These are phyloP conservation scores for Rhizoctonia solani DNA, from an alignment of 1,284 basidiomycete genomes.

Conservation along the genomic window DNA sequence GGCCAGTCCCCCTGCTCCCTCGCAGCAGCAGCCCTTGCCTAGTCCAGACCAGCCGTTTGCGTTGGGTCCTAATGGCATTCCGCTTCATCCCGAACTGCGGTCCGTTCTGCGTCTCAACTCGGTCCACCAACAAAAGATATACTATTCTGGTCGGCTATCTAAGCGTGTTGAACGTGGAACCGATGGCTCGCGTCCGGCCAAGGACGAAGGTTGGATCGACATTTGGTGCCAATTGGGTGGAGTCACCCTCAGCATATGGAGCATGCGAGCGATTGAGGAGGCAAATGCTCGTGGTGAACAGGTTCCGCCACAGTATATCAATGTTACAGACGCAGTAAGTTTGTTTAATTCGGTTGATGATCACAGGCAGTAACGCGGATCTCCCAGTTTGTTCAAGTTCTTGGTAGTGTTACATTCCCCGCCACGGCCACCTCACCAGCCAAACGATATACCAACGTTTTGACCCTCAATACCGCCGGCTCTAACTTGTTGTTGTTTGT, in stretches of 20 bases:
- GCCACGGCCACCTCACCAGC: slow-evolving; percentile 53
- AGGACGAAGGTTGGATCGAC: slow-evolving; percentile 86
- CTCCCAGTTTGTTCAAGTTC: slow-evolving; percentile 68
- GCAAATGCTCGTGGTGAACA: slow-evolving; percentile 78
- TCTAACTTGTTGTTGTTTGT: slow-evolving; percentile 90
- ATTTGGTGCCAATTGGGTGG: slow-evolving; percentile 94
- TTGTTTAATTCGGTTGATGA: background rate
- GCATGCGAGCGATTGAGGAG: slow-evolving; percentile 81
- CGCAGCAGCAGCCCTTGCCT: background rate
- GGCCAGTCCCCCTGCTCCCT: background rate
- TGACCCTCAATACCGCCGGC: slow-evolving; percentile 94
- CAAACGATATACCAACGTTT: slow-evolving; percentile 73
- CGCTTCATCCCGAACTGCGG: slow-evolving; percentile 74
- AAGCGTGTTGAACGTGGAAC: slow-evolving; percentile 72
- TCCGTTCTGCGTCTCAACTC: slow-evolving; percentile 69
- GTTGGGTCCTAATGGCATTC: slow-evolving; percentile 32
- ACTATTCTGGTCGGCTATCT: slow-evolving; percentile 79
- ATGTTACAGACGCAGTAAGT: slow-evolving; percentile 84
- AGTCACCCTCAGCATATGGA: slow-evolving; percentile 90
- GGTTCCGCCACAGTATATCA: slow-evolving; percentile 84
- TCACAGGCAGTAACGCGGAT: slow-evolving; percentile 41
- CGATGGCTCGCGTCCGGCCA: slow-evolving; percentile 70
- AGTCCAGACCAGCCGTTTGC: slow-evolving; percentile 11
- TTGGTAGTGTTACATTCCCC: slow-evolving; percentile 71
- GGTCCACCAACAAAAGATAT: slow-evolving; percentile 75